A percentile compares a stretch with the other conserved stretches of the same genome.
Conservation (phyloP, 2,329 filamentous ascomycete genomes). For the Capronia coronata region DNA sequence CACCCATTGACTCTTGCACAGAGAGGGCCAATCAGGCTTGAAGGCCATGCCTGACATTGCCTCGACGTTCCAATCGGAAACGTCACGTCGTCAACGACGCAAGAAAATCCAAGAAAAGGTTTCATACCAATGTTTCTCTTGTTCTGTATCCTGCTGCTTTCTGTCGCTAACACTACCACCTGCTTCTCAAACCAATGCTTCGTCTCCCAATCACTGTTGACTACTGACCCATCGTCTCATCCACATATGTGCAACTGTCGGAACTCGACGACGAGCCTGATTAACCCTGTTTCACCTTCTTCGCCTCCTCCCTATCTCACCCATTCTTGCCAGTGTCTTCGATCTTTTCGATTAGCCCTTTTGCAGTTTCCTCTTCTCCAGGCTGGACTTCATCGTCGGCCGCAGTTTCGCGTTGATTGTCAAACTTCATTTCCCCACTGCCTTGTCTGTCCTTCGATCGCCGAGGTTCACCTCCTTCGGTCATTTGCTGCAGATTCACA, state of each 20-base stretch:
- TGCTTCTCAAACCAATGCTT: neutral
- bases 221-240: neutral
- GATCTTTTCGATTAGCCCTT: conserved; percentile 15
- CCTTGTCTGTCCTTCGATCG: neutral
- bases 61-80: neutral
- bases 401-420: conserved; percentile 14
- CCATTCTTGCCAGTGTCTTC: conserved; percentile 6
- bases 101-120: neutral
- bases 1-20: too few species aligned
- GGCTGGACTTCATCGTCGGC: conserved; percentile 14
- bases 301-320: neutral
- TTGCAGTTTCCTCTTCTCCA: conserved; percentile 12
- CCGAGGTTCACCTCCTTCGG: neutral
- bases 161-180: too few species aligned
- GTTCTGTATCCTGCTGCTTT: neutral
- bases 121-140: neutral
- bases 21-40: too few species aligned
- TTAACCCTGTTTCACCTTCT: neutral
- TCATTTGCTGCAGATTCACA: conserved; percentile 4
- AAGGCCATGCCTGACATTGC: neutral
- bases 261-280: too few species aligned
- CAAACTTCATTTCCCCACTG: conserved; percentile 1
- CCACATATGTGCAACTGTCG: too few species aligned
- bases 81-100: neutral
- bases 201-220: neutral